These are phyloP conservation scores for Ceratocystis destructans DNA, from an alignment of 2,329 filamentous ascomycete species.

Conservation along the genomic window DNA sequence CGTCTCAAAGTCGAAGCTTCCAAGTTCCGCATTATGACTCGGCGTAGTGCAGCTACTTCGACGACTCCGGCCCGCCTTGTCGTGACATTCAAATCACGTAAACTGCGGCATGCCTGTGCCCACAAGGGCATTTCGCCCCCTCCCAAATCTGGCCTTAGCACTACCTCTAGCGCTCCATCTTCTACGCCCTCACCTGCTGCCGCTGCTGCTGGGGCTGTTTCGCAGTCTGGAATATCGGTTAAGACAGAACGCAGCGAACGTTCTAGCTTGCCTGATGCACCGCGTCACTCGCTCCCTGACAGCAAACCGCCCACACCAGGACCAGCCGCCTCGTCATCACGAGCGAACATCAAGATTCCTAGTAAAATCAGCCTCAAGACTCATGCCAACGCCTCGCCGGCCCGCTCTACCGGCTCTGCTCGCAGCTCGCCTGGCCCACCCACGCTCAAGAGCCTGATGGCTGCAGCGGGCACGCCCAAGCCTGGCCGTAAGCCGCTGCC, in stretches of 20 bases:
- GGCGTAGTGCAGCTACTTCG: neutral
- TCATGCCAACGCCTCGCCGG: neutral
- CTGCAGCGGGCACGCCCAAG: slow-evolving; percentile 14
- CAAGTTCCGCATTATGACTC: slow-evolving; percentile 6
- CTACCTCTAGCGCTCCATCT: slow-evolving; percentile 10
- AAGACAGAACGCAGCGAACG: slow-evolving; percentile 18
- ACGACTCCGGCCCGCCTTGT: slow-evolving; percentile 5
- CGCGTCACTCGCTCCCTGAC: slow-evolving; percentile 13
- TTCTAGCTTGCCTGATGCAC: slow-evolving; percentile 12
- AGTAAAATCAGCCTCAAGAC: slow-evolving; percentile 18
- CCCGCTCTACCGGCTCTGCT: neutral
- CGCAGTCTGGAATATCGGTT: slow-evolving; percentile 11
- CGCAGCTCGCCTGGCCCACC: slow-evolving; percentile 11
- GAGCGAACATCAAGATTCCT: slow-evolving; percentile 15
- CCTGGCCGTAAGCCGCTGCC: slow-evolving; percentile 14
- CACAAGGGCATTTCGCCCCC: slow-evolving; percentile 16
- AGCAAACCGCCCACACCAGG: neutral
- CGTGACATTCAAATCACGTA: slow-evolving; percentile 15
- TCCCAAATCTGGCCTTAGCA: slow-evolving; percentile 1
- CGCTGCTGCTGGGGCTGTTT: neutral
- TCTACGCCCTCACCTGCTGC: slow-evolving; percentile 9
- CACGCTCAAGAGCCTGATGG: slow-evolving; percentile 17
- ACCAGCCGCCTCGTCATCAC: neutral
- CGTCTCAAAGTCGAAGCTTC: slow-evolving; percentile 14
- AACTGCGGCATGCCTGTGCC: slow-evolving; percentile 15